A percentile compares a stretch with the other conserved stretches of the same genome.
phyloP scores from a whole-genome alignment of 148 eudicot species.

The Rhododendron vialii region DNA sequence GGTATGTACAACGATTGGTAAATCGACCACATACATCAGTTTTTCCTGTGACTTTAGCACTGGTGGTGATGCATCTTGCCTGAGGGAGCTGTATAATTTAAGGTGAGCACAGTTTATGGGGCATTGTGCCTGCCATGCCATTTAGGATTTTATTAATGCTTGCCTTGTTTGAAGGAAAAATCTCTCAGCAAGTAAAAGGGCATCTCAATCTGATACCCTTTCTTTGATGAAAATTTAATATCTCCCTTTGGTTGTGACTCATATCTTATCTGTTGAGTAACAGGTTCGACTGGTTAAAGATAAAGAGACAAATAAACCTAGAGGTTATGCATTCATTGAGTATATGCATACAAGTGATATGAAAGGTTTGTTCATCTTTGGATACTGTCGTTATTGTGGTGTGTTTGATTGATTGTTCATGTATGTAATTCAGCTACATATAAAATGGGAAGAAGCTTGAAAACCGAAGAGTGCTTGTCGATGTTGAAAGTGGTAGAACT shows the following conservation, averaged over 20 bases:
- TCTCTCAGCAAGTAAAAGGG: not conserved
- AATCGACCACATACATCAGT: constrained; percentile 51
- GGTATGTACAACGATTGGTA: constrained; percentile 56
- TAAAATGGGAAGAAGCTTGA: constrained; percentile 94
- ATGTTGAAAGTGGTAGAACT: constrained; percentile 98
- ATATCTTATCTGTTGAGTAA: constrained; percentile 13
- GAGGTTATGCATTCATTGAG: constrained; percentile 94
- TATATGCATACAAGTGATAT: constrained; percentile 90
- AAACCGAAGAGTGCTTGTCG: constrained; percentile 94
- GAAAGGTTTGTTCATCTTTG: constrained; percentile 56
- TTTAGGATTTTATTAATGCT: constrained; percentile 40
- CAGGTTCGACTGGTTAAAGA: constrained; percentile 82
- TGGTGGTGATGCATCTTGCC: constrained; percentile 71
- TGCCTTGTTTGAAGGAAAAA: constrained; percentile 11
- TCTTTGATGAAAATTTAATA: not conserved
- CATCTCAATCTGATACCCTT: constrained; percentile 10
- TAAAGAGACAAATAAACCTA: constrained; percentile 73
- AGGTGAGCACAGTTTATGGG: constrained; percentile 99
- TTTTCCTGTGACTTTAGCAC: constrained; percentile 53
- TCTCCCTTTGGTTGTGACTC: constrained; percentile 18
- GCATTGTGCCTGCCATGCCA: constrained; percentile 98
- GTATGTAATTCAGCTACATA: constrained; percentile 64
- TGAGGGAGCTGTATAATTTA: constrained; percentile 58
- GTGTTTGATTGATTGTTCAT: not conserved
- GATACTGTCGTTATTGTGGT: not conserved